Conservation (phyloP, 2,329 filamentous ascomycete genomes). For the Trichoderma sp. region DNA sequence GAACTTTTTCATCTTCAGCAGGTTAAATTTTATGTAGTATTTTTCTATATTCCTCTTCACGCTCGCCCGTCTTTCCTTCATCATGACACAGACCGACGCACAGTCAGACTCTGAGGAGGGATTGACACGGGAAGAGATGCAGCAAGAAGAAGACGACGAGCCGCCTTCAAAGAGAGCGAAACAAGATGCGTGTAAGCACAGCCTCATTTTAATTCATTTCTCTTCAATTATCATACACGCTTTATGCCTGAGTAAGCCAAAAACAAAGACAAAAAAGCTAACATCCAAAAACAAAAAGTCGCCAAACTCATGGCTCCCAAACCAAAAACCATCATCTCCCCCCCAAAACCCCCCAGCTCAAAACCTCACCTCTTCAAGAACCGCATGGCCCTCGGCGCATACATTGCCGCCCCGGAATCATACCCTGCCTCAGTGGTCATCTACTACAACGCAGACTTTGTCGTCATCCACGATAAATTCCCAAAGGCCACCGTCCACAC, state of each 20-base stretch:
- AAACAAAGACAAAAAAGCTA: neutral
- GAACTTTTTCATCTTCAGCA: neutral
- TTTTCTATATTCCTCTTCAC: neutral
- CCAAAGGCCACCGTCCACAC: conserved; percentile 84
- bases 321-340: conserved; percentile 27
- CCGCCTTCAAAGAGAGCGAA: conserved; percentile 23
- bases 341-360: conserved; percentile 23
- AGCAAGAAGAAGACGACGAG: conserved; percentile 31
- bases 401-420: conserved; percentile 61
- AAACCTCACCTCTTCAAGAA: conserved; percentile 41
- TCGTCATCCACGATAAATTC: conserved; percentile 77
- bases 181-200: conserved; percentile 44
- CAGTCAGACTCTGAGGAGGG: conserved; percentile 40
- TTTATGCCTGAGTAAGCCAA: neutral
- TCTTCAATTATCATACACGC: neutral
- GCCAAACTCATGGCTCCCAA: conserved; percentile 40
- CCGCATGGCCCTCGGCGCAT: conserved; percentile 64
- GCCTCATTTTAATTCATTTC: neutral
- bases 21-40: too few relatives aligned
- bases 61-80: neutral
- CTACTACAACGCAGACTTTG: conserved; percentile 65
- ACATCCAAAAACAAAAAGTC: conserved; percentile 27
- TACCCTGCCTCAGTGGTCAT: conserved; percentile 63
- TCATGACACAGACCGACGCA: conserved; percentile 20
- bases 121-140: conserved; percentile 43